Percentiles rank a stretch among this genome's conserved stretches.
phyloP scores from a whole-genome alignment of 129 eudicot genomes.

The Flaveria robusta region DNA sequence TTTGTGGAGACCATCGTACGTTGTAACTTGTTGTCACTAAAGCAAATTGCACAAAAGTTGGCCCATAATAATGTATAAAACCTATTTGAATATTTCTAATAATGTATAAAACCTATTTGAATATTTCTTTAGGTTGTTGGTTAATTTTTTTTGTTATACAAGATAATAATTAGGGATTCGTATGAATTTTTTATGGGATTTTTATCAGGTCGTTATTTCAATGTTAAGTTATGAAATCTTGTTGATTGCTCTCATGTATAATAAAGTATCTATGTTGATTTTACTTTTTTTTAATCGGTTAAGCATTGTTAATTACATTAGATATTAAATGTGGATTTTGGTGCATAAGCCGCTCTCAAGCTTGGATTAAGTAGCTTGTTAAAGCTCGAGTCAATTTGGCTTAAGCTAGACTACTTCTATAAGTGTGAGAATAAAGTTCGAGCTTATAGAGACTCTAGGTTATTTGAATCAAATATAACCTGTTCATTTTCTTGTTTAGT shows the following conservation, averaged over 20 bases:
- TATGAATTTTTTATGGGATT: slow-evolving; percentile 31
- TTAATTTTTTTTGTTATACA: not conserved
- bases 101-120: not conserved
- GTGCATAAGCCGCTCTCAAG: too few species aligned
- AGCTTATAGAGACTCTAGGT: too few species aligned
- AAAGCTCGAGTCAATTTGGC: too few species aligned
- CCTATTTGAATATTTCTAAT: not conserved
- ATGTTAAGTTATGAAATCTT: slow-evolving; percentile 16
- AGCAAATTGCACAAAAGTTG: slow-evolving; percentile 58
- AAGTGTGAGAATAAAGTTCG: too few species aligned
- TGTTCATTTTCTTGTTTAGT: too few species aligned
- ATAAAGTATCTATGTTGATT: not conserved
- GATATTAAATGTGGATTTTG: not conserved
- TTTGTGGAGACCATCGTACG: slow-evolving; percentile 81
- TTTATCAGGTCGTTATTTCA: slow-evolving; percentile 18
- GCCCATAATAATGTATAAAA: slow-evolving; percentile 9
- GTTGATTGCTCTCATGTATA: slow-evolving; percentile 29
- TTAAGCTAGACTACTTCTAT: too few species aligned
- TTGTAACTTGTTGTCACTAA: slow-evolving; percentile 73
- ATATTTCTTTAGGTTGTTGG: not conserved
- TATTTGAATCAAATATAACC: too few species aligned
- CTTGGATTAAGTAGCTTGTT: too few species aligned
- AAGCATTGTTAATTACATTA: not conserved
- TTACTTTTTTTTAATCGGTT: not conserved
- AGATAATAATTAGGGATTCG: not conserved